Conservation (phyloP, 129 eudicot genomes). For the Pseudognaphalium luteoalbum region DNA sequence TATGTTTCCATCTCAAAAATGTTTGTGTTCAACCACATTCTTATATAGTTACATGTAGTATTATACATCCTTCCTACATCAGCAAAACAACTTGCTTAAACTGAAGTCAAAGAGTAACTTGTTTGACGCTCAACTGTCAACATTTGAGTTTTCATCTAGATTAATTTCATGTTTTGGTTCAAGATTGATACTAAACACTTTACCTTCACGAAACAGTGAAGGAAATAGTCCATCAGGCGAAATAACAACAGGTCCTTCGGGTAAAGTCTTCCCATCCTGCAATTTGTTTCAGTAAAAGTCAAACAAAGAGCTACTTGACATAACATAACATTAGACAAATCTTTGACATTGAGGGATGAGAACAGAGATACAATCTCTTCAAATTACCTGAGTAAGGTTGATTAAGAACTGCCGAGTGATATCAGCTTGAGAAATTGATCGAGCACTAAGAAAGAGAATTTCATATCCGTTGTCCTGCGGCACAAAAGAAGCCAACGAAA, state of each 20-base stretch:
- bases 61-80: background rate
- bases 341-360: background rate
- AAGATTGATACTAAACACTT: background rate
- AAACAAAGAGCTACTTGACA: background rate
- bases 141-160: background rate
- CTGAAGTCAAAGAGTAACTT: slow-evolving; percentile 7
- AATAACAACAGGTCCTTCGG: slow-evolving; percentile 94
- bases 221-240: slow-evolving; percentile 99
- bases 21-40: background rate
- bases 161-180: background rate
- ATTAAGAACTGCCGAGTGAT: slow-evolving; percentile 80
- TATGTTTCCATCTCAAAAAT: slow-evolving; percentile 10
- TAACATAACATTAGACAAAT: background rate
- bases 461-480: slow-evolving; percentile 94
- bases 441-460: slow-evolving; percentile 89
- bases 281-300: slow-evolving; percentile 16
- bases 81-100: background rate
- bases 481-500: slow-evolving; percentile 19
- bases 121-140: slow-evolving; percentile 15
- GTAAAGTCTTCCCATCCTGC: slow-evolving; percentile 86
- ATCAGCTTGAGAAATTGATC: slow-evolving; percentile 88
- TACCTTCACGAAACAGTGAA: slow-evolving; percentile 94
- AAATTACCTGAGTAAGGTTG: slow-evolving; percentile 78
- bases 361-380: slow-evolving; percentile 3
- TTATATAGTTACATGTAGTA: background rate